Conservation (phyloP, 176 grass and related monocot genomes). For the Carex cristatella region DNA sequence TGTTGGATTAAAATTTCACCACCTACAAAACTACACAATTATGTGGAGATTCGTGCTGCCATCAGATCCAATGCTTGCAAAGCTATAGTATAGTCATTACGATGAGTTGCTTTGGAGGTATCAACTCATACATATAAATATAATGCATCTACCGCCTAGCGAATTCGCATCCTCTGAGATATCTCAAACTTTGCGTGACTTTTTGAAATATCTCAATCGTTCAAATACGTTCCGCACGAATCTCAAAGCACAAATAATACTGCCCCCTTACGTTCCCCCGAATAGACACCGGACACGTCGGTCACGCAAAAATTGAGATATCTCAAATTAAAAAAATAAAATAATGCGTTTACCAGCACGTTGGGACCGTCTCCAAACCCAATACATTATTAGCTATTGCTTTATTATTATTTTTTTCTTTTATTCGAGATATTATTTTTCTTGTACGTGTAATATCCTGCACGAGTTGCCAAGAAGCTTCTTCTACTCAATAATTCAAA, state of each 20-base stretch:
- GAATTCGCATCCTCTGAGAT: no score
- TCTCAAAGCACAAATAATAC: no score
- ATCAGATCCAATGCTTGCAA: not conserved
- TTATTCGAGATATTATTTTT: not conserved
- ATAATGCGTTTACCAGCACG: not conserved
- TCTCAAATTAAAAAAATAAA: not conserved
- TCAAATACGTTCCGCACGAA: no score
- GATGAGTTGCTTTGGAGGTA: not conserved
- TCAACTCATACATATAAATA: not conserved
- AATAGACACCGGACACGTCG: no score
- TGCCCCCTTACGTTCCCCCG: no score
- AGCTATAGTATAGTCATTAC: not conserved
- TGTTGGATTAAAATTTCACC: not conserved
- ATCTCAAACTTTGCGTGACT: no score
- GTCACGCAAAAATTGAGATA: no score
- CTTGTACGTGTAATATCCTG: not conserved
- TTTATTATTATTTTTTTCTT: not conserved
- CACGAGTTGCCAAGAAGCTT: not conserved
- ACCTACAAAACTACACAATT: not conserved
- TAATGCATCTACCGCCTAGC: not conserved
- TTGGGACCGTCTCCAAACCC: not conserved
- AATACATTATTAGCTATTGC: not conserved
- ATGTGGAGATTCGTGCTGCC: not conserved
- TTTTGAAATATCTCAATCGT: no score
- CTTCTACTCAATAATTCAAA: not conserved